Evolutionary conservation across 2,329 filamentous ascomycete species (phyloP).

Genomic region (Aspergillus uvarum): DNA sequence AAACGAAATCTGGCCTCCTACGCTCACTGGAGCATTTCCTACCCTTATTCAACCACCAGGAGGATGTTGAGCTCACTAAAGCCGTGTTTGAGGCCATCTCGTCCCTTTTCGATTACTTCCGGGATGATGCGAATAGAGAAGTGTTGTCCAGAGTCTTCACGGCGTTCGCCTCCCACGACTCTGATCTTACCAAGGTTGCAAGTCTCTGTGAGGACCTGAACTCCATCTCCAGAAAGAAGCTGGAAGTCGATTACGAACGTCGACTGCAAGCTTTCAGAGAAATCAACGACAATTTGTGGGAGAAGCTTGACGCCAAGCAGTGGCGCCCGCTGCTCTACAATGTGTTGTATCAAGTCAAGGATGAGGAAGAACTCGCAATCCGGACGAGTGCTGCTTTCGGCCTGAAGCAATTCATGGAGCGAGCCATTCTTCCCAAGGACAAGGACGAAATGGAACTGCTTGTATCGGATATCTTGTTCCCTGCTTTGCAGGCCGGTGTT

Average conservation of each 20-base stretch:
- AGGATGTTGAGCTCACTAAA: constrained; percentile 58
- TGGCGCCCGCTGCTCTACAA: constrained; percentile 91
- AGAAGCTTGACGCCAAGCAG: constrained; percentile 64
- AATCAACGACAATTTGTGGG: constrained; percentile 65
- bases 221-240: constrained; percentile 66
- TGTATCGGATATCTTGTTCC: constrained; percentile 66
- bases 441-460: constrained; percentile 55
- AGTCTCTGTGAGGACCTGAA: constrained; percentile 76
- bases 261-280: constrained; percentile 73
- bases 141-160: constrained; percentile 71
- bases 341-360: constrained; percentile 79
- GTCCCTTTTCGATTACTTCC: constrained; percentile 86
- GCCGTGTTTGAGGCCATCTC: constrained; percentile 73
- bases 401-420: constrained; percentile 74
- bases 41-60: constrained; percentile 59
- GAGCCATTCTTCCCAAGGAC: constrained; percentile 50
- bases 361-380: constrained; percentile 85
- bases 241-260: constrained; percentile 85
- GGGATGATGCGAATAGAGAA: constrained; percentile 72
- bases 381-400: constrained; percentile 78
- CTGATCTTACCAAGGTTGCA: constrained; percentile 62
- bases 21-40: constrained; percentile 80
- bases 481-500: constrained; percentile 73
- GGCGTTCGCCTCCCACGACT: constrained; percentile 66
- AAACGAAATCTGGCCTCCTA: constrained; percentile 77